phyloP scores from a whole-genome alignment of 1,284 basidiomycete species.

The Malassezia nana region DNA sequence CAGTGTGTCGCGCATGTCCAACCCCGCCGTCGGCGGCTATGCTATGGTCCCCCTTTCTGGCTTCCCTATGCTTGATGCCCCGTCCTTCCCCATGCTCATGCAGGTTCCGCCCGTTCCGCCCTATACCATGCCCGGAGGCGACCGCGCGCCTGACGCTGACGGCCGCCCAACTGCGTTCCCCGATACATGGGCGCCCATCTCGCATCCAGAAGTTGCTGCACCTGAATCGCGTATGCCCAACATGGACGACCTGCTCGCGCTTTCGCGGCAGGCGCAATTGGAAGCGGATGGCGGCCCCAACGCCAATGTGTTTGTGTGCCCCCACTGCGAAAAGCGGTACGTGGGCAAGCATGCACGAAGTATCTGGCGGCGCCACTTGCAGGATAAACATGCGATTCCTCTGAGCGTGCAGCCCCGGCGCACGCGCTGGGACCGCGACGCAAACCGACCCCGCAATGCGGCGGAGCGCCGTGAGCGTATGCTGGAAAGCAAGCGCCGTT shows the following conservation, averaged over 20 bases:
- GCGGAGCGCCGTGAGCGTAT: slow-evolving; percentile 52
- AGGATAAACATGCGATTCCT: slow-evolving; percentile 55
- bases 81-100: slow-evolving; percentile 15
- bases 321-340: slow-evolving; percentile 52
- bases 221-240: background rate
- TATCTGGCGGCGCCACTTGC: slow-evolving; percentile 54
- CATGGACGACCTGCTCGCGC: slow-evolving; percentile 35
- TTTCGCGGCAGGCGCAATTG: slow-evolving; percentile 31
- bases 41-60: slow-evolving; percentile 4
- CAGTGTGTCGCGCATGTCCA: background rate
- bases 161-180: background rate
- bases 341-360: slow-evolving; percentile 54
- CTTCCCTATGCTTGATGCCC: slow-evolving; percentile 4
- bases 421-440: slow-evolving; percentile 55
- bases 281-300: slow-evolving; percentile 21
- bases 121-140: background rate
- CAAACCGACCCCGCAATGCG: slow-evolving; percentile 52
- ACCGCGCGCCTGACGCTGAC: background rate
- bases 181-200: background rate
- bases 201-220: background rate
- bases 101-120: slow-evolving; percentile 2
- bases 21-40: slow-evolving; percentile 2
- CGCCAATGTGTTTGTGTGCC: slow-evolving; percentile 47
- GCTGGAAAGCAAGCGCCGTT: slow-evolving; percentile 53
- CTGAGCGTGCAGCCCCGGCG: slow-evolving; percentile 52